Evolutionary conservation across 768 basidiomycete species (phyloP).

Genomic region (Tulasnella sp.): DNA sequence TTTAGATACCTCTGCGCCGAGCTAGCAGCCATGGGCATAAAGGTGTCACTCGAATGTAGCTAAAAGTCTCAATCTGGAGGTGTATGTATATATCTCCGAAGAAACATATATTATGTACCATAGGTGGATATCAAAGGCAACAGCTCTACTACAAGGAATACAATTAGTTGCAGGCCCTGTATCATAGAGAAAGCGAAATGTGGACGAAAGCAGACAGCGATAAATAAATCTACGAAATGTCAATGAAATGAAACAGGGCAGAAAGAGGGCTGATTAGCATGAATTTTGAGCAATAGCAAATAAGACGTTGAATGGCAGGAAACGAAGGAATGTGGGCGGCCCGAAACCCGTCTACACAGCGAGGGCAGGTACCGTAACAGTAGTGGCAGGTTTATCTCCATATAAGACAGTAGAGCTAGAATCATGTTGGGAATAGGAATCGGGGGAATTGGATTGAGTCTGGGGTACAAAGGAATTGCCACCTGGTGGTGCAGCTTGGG

Average conservation of each 20-base stretch:
- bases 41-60: constrained; percentile 53
- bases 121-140: background rate
- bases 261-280: too few species aligned
- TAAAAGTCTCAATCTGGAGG: background rate
- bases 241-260: too few species aligned
- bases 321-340: too few species aligned
- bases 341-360: constrained; percentile 9
- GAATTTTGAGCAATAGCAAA: too few species aligned
- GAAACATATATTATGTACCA: background rate
- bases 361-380: background rate
- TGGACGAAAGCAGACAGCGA: too few species aligned
- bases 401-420: background rate
- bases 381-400: too few species aligned
- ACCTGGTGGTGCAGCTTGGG: background rate
- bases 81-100: background rate
- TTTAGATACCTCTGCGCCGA: constrained; percentile 92
- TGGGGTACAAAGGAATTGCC: background rate
- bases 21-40: constrained; percentile 96
- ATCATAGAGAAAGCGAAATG: too few species aligned
- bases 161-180: too few species aligned
- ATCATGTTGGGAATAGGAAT: background rate
- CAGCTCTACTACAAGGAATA: too few species aligned
- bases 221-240: too few species aligned
- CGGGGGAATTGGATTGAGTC: background rate
- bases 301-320: too few species aligned